phyloP scores from a whole-genome alignment of 2,329 filamentous ascomycete species.

The Botryotinia globosa region DNA sequence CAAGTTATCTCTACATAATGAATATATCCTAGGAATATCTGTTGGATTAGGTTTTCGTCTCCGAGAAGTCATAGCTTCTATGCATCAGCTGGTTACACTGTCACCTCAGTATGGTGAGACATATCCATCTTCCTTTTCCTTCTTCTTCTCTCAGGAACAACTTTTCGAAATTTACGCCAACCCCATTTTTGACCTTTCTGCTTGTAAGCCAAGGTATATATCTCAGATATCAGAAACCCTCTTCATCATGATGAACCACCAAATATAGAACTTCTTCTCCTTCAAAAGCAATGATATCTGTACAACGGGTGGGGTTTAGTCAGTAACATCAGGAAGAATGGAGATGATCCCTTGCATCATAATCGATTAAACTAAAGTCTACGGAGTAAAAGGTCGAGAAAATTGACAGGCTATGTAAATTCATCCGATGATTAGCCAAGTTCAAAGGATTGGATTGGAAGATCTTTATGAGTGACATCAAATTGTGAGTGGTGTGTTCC shows the following conservation, averaged over 20 bases:
- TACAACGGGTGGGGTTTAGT: background rate
- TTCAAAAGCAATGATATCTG: background rate
- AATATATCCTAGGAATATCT: background rate
- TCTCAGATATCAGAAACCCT: background rate
- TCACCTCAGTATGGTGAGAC: background rate
- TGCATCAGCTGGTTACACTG: conserved; percentile 2
- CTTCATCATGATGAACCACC: background rate
- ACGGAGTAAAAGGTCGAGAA: background rate
- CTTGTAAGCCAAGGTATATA: background rate
- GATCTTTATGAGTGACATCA: background rate
- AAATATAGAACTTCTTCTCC: background rate
- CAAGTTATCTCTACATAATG: background rate
- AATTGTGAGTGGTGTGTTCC: background rate
- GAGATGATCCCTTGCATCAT: conserved; percentile 1
- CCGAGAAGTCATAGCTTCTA: background rate
- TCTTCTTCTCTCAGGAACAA: background rate
- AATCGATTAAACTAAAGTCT: background rate
- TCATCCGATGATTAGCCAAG: conserved; percentile 2
- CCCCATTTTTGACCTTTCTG: background rate
- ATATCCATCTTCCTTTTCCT: background rate
- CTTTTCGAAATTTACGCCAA: background rate
- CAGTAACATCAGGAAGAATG: background rate
- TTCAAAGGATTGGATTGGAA: background rate
- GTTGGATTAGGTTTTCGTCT: background rate
- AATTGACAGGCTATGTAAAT: background rate